phyloP scores from a whole-genome alignment of 495 filamentous ascomycete genomes.

The Talaromyces nanjingensis region DNA sequence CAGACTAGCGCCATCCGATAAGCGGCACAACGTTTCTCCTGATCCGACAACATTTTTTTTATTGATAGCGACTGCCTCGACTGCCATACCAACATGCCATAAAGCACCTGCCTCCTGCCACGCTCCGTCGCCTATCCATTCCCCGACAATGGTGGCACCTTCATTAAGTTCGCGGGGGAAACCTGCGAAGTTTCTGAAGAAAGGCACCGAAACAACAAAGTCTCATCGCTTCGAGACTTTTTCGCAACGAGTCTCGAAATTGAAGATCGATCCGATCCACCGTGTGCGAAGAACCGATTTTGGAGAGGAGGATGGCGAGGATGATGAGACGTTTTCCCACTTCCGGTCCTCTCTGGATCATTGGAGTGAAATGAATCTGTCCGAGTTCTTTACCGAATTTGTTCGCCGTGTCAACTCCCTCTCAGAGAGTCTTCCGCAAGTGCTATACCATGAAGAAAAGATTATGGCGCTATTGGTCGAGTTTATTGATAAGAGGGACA shows the following conservation, averaged over 20 bases:
- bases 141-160: constrained; percentile 44
- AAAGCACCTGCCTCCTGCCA: constrained; percentile 22
- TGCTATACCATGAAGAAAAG: constrained; percentile 77
- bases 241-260: constrained; percentile 83
- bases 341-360: constrained; percentile 73
- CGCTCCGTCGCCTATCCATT: constrained; percentile 16
- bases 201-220: constrained; percentile 64
- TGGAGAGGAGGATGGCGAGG: constrained; percentile 53
- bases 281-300: constrained; percentile 75
- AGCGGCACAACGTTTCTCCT: constrained; percentile 30
- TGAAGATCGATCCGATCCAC: constrained; percentile 89
- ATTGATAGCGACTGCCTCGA: constrained; percentile 11
- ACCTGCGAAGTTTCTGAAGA: constrained; percentile 53
- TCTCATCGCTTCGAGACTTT: constrained; percentile 89
- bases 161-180: constrained; percentile 59
- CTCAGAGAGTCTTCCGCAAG: constrained; percentile 83
- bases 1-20: not conserved
- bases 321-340: constrained; percentile 65
- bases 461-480: constrained; percentile 73
- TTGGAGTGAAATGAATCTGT: constrained; percentile 88
- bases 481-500: constrained; percentile 70
- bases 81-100: not conserved
- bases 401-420: constrained; percentile 62
- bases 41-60: constrained; percentile 42
- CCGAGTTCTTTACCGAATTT: constrained; percentile 70